Evolutionary conservation across 495 filamentous ascomycete genomes (phyloP).

Genomic region (Hypoxylon rickii): DNA sequence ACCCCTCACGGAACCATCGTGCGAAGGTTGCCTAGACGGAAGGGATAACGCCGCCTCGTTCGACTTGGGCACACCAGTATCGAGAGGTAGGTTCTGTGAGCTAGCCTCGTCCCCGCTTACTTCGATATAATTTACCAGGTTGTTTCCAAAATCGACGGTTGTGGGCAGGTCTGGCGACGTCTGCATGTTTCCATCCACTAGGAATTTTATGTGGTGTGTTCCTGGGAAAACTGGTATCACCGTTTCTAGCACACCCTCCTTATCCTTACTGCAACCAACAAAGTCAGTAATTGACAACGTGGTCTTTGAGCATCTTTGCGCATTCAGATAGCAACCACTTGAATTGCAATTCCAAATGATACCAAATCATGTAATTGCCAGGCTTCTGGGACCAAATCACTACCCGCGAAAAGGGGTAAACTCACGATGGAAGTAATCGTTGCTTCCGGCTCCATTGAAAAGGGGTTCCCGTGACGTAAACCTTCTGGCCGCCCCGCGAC

Average conservation of each 20-base stretch:
- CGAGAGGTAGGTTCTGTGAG: slow-evolving; percentile 30
- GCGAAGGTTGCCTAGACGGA: slow-evolving; percentile 41
- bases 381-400: slow-evolving; percentile 9
- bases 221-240: slow-evolving; percentile 83
- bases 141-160: slow-evolving; percentile 94
- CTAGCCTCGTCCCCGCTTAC: slow-evolving; percentile 75
- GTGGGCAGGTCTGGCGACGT: slow-evolving; percentile 86
- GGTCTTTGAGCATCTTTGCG: not conserved
- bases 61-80: slow-evolving; percentile 35
- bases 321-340: not conserved
- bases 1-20: slow-evolving; percentile 47
- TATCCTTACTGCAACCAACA: slow-evolving; percentile 49
- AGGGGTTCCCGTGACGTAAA: slow-evolving; percentile 97
- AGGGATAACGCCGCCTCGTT: slow-evolving; percentile 35
- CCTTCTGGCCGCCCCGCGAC: slow-evolving; percentile 76
- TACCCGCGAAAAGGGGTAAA: slow-evolving; percentile 25
- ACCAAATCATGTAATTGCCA: not conserved
- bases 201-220: slow-evolving; percentile 95
- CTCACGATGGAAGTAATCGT: slow-evolving; percentile 80
- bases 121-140: slow-evolving; percentile 97
- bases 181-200: slow-evolving; percentile 91
- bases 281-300: slow-evolving; percentile 13
- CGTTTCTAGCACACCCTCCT: slow-evolving; percentile 67
- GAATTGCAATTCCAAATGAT: not conserved
- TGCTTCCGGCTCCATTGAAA: slow-evolving; percentile 94